phyloP scores from a whole-genome alignment of 2,329 filamentous ascomycete genomes.

The Coniochaeta sp. region DNA sequence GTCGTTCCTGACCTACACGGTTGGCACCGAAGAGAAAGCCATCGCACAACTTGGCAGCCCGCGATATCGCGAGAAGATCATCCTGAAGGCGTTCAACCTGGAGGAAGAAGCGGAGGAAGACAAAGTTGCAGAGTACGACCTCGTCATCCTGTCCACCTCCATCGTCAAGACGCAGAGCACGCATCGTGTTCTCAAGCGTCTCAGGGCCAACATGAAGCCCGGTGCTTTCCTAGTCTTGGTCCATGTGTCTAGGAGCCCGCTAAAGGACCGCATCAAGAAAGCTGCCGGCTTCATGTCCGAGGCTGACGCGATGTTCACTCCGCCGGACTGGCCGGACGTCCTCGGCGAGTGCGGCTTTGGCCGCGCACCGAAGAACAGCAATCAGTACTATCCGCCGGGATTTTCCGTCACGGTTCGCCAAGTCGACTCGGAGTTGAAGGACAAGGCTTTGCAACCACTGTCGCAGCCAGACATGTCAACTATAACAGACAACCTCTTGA shows the following conservation, averaged over 20 bases:
- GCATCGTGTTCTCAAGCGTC: conserved; percentile 7
- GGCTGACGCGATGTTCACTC: conserved; percentile 9
- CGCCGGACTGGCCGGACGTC: conserved; percentile 24
- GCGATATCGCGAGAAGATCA: conserved; percentile 10
- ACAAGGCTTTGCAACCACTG: conserved; percentile 11
- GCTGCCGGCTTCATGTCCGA: conserved; percentile 1
- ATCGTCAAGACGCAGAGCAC: conserved; percentile 9
- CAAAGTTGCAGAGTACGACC: conserved; percentile 13
- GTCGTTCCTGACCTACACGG: conserved; percentile 22
- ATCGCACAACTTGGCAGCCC: conserved; percentile 10
- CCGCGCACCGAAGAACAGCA: conserved; percentile 19
- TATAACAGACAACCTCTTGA: conserved; percentile 19
- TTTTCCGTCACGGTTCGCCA: conserved; percentile 31
- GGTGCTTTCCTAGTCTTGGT: conserved; percentile 24
- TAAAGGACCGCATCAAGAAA: conserved; percentile 13
- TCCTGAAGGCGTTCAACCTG: conserved; percentile 14
- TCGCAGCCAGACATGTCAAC: background rate
- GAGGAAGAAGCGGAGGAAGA: conserved; percentile 7
- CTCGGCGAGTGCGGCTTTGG: conserved; percentile 26
- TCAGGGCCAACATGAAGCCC: conserved; percentile 16
- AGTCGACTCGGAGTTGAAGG: conserved; percentile 16
- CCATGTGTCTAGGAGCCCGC: conserved; percentile 12
- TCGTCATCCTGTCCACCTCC: conserved; percentile 17
- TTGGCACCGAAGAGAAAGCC: conserved; percentile 14
- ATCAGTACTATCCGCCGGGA: conserved; percentile 23